A percentile compares a stretch with the other conserved stretches of the same genome.
Conservation (phyloP, 768 basidiomycete genomes). For the Hortiboletus flavorubellus region DNA sequence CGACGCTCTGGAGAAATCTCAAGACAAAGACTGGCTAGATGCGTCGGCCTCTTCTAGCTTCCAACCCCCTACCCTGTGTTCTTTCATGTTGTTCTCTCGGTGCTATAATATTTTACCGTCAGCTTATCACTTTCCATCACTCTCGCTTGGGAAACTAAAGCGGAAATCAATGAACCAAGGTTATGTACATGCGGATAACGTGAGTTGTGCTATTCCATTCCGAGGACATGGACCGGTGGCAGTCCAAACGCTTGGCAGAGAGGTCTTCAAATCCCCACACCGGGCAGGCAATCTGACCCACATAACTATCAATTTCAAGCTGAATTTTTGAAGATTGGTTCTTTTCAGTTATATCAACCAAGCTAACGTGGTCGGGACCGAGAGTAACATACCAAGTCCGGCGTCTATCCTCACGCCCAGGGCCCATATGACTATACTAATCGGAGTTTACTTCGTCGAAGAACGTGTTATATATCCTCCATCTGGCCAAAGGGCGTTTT, state of each 20-base stretch:
- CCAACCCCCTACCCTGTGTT: not conserved
- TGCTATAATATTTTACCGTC: not conserved
- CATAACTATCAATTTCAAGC: not conserved
- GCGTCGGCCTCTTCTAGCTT: not conserved
- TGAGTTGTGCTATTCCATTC: not conserved
- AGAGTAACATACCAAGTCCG: not conserved
- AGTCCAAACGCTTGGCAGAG: not conserved
- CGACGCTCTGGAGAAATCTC: slow-evolving; percentile 56
- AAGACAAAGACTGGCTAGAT: slow-evolving; percentile 60
- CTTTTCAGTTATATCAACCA: not conserved
- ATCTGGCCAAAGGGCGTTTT: not conserved
- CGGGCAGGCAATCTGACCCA: not conserved
- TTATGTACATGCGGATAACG: not conserved
- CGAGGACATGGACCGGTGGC: not conserved
- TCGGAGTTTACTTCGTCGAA: not conserved
- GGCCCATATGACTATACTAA: not conserved
- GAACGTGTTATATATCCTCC: not conserved
- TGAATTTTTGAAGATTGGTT: not conserved
- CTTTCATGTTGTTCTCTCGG: not conserved
- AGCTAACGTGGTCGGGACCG: not conserved
- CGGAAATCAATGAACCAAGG: not conserved
- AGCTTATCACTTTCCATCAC: not conserved
- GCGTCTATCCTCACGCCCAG: not conserved
- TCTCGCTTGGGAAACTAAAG: not conserved
- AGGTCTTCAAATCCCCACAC: not conserved